Evolutionary conservation across 306 rosid species (phyloP), one percentile per base, ranked within the genome.

Genomic region (Cucurbita ficifolia): DNA sequence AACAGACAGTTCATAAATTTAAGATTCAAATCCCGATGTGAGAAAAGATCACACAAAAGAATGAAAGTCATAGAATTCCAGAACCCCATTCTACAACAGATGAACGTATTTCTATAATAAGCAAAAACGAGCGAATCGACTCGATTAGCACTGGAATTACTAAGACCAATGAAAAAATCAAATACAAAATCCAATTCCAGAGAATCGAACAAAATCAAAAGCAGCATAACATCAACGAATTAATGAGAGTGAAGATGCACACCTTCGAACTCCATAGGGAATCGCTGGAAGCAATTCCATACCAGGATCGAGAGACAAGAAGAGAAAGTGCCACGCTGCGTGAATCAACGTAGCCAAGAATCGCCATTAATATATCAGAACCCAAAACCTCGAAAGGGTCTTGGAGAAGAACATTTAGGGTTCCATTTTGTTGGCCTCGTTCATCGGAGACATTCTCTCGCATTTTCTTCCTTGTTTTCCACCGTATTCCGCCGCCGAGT

Each of bases 271-370:
- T 29, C 86, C 88, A 84, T 10, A 84, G 71, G 39, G 75, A 56
- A 49, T 84, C 83, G 38, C 83, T 77, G 60, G 80, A 84, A 42
- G 86, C 88, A 16, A 82, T 73, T 45, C 29, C 77, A 71, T 77
- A 35, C 86, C 88, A 82, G 14, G 71, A 77, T 42, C 69, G 85
- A 14, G 80, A 84, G 49, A 84, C 84, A 5, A 75, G 77, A 79
- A 82, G 86, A 55, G 84, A 84, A 35, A 76, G 84, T 52, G 80
- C 86, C 75, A 80, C 81, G 78, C 84, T 84, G 80, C 81, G 83
- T 57, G 88, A 83, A 71, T 84, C 83, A 52, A 82, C 80, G 71
- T 70, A 61, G 73, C 70, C 14, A 10, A 82, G 73, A 39, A 84
- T 78, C 59, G 19, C 40, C 72, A 33, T n/a, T 72, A 84, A 75